Evolutionary conservation across 495 filamentous ascomycete species (phyloP), one percentile per base, ranked within the genome.

Genomic region (Xylaria cubensis): DNA sequence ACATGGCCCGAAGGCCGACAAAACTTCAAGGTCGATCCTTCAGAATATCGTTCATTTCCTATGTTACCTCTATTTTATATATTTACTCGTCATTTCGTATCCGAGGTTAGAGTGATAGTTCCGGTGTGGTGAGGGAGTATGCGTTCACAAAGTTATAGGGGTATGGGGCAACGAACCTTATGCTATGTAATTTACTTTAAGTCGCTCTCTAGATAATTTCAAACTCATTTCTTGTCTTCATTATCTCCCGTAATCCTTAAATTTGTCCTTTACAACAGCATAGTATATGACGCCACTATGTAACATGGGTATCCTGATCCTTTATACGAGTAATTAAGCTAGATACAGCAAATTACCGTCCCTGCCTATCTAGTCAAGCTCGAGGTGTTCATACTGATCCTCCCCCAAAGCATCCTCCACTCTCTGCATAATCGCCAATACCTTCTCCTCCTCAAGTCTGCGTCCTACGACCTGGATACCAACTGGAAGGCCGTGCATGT

Each of bases 371-470:
- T 39, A 79, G 51, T 79, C 77, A 32, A 79, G 83, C 70, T 92
- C 89, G 67, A 97, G 72, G 29, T 92, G 79, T 72, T 86, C 72
- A 78, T 95, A 97, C 74, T 86, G 90, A 24, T 88, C 79, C 59
- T 87, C 82, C n/a, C 91, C 91, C 50, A 97, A 80, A 0, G 90
- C 92, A 71, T 88, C 84, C 79, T 97, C 92, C 9, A 97, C 82
- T 63, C 87, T 86, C 76, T 91, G 86, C 95, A 98, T 97, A 26
- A 92, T 86, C 0, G 91, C 91, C 71, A 97, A 81, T 15, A 97
- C 93, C 82, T 97, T 97, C 85, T 98, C 96, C 80, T 99, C 95
- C 79, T 97, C 88, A 78, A 97, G 86, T 41, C 94, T 86, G 68
- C 92, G 87, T 9, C 94, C 95, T 0, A 97, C 92, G 7, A 98